A percentile compares a stretch with the other conserved stretches of the same genome.
These are phyloP conservation scores for Gentiana straminea DNA, from an alignment of 257 asterid genomes.

Conservation along the genomic window DNA sequence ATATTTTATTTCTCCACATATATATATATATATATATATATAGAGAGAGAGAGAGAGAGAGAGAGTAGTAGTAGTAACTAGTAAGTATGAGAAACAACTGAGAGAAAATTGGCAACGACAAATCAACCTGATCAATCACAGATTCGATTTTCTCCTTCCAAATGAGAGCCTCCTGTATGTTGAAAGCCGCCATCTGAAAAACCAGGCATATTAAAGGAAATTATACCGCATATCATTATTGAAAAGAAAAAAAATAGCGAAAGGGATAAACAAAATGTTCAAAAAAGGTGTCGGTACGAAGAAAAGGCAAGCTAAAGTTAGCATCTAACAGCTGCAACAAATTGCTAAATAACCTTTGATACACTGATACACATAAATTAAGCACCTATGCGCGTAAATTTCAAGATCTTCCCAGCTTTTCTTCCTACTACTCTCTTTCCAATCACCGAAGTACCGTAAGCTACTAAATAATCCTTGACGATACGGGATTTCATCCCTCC, in stretches of 20 bases:
- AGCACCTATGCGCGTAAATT: too few species aligned
- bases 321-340: background rate
- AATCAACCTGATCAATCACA: conserved; percentile 77
- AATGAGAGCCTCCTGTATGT: conserved; percentile 76
- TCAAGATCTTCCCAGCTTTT: too few species aligned
- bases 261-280: background rate
- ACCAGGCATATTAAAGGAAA: background rate
- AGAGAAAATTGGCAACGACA: conserved; percentile 2
- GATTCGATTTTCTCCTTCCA: conserved; percentile 88
- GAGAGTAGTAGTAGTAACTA: background rate
- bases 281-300: background rate
- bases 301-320: background rate
- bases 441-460: too few species aligned
- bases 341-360: background rate
- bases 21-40: too few species aligned
- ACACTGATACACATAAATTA: too few species aligned
- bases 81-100: too few species aligned
- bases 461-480: too few species aligned
- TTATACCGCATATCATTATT: background rate
- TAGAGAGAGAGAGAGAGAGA: too few species aligned
- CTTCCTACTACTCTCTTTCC: too few species aligned
- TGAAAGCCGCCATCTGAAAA: conserved; percentile 95
- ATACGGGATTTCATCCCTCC: too few species aligned
- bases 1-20: too few species aligned
- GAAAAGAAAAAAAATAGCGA: background rate